These are phyloP conservation scores for Neonectria sp. DNA, from an alignment of 2,329 filamentous ascomycete genomes.

Conservation along the genomic window DNA sequence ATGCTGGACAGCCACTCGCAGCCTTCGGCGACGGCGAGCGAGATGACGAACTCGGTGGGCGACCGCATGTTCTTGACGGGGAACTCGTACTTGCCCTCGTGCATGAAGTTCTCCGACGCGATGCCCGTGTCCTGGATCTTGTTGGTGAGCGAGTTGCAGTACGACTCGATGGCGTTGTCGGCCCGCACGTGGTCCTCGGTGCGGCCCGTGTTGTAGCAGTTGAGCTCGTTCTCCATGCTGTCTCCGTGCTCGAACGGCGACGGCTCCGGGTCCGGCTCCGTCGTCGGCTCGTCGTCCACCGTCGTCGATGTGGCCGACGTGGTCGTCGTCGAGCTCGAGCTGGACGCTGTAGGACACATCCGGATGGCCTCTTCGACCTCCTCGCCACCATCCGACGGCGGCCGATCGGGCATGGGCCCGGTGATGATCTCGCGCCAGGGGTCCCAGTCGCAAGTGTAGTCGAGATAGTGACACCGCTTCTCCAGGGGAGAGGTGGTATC, in stretches of 20 bases:
- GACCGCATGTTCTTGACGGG: conserved; percentile 11
- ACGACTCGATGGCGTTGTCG: conserved; percentile 31
- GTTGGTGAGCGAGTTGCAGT: conserved; percentile 16
- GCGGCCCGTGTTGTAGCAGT: conserved; percentile 39
- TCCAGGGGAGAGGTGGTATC: background rate
- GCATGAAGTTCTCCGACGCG: conserved; percentile 9
- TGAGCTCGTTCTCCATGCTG: conserved; percentile 21
- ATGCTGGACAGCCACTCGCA: conserved; percentile 34
- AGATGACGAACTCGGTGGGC: conserved; percentile 25
- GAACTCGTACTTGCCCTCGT: conserved; percentile 9
- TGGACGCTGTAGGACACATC: background rate
- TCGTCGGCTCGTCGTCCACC: no score
- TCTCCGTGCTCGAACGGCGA: conserved; percentile 26
- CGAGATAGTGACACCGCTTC: background rate
- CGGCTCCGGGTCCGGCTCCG: conserved; percentile 6
- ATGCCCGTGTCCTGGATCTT: background rate
- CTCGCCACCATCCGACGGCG: conserved; percentile 2
- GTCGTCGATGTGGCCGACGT: background rate
- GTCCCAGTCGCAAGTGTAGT: background rate
- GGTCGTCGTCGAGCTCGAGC: no score
- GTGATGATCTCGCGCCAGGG: background rate
- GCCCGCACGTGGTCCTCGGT: conserved; percentile 26
- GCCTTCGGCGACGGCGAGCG: conserved; percentile 25
- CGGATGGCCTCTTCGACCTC: conserved; percentile 12
- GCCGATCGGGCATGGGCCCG: background rate